Percentiles rank a stretch among this genome's conserved stretches.
Conservation (phyloP, 768 basidiomycete species). For the Clavulina sp. region DNA sequence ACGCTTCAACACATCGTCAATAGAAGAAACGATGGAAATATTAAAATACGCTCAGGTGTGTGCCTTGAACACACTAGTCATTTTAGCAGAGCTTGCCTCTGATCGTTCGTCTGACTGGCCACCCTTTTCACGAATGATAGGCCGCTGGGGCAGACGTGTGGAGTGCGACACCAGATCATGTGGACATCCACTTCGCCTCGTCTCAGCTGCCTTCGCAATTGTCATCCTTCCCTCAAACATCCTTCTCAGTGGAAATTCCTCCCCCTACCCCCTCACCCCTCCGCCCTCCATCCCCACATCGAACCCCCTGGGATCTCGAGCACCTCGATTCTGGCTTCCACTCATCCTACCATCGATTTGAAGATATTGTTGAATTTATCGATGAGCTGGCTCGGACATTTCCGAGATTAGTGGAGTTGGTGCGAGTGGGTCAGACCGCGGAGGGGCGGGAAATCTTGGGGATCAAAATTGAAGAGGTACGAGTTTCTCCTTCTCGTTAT, state of each 20-base stretch:
- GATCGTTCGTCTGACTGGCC: too few species aligned
- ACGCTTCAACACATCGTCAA: too few species aligned
- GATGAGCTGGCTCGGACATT: slow-evolving; percentile 27
- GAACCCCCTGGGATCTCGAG: not conserved
- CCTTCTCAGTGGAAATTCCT: not conserved
- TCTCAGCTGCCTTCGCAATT: not conserved
- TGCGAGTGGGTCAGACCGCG: slow-evolving; percentile 36
- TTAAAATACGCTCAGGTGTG: too few species aligned
- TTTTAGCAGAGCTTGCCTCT: too few species aligned
- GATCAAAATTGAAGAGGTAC: slow-evolving; percentile 17
- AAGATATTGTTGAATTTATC: slow-evolving; percentile 37
- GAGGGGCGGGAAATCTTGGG: slow-evolving; percentile 43
- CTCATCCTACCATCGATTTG: slow-evolving; percentile 35
- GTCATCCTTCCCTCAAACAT: not conserved
- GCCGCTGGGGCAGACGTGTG: not conserved
- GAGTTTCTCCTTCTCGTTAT: not conserved
- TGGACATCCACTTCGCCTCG: not conserved
- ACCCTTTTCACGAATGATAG: too few species aligned
- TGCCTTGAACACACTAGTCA: too few species aligned
- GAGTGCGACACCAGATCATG: not conserved
- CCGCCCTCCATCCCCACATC: not conserved
- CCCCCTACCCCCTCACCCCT: not conserved
- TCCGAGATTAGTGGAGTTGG: slow-evolving; percentile 31
- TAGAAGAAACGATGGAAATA: too few species aligned
- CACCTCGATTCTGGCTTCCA: slow-evolving; percentile 18